Conservation (phyloP, 129 eudicot genomes). For the Dittrichia graveolens region DNA sequence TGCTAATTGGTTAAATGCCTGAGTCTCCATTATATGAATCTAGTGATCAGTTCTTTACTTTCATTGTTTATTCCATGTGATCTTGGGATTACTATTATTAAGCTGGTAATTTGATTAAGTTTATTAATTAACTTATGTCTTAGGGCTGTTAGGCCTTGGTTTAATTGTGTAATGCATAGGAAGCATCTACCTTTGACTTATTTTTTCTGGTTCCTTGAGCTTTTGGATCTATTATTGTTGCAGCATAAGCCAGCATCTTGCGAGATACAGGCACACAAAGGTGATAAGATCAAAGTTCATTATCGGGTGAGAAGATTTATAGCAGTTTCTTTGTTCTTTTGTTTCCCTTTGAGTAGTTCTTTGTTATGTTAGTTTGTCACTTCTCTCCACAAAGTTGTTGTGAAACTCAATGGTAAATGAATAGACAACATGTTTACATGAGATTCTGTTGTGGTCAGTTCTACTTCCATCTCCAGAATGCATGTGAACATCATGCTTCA, state of each 20-base stretch:
- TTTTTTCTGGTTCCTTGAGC: background rate
- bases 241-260: constrained; percentile 85
- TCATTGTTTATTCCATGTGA: background rate
- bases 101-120: background rate
- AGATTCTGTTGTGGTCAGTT: background rate
- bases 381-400: background rate
- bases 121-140: background rate
- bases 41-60: background rate
- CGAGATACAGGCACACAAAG: constrained; percentile 88
- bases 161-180: background rate
- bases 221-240: constrained; percentile 28
- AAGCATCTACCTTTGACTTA: background rate
- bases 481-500: too few species aligned
- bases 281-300: constrained; percentile 79
- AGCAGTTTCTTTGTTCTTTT: background rate
- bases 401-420: constrained; percentile 13
- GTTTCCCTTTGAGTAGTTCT: constrained; percentile 3
- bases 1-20: background rate
- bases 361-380: background rate
- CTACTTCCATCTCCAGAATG: too few species aligned
- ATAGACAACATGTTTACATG: background rate
- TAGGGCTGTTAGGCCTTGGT: background rate
- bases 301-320: constrained; percentile 63
- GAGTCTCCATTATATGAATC: background rate
- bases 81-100: background rate